These are phyloP conservation scores for Camellia granthamiana DNA, from an alignment of 148 eudicot genomes.

Conservation along the genomic window DNA sequence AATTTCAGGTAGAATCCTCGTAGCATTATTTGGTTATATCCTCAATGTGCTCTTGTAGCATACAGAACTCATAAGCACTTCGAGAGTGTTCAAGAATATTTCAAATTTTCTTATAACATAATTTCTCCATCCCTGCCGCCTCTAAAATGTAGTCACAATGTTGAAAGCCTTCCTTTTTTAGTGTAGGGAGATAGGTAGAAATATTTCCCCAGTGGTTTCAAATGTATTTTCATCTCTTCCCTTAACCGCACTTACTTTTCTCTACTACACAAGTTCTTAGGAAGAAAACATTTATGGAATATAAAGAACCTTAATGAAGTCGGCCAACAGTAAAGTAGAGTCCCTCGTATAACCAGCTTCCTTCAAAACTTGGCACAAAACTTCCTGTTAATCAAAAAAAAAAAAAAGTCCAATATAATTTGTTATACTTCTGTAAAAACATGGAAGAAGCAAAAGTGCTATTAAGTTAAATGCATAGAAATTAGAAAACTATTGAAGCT, in stretches of 20 bases:
- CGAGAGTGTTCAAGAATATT: too few species aligned
- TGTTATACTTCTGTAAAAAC: not conserved
- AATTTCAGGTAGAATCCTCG: not conserved
- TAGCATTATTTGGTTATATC: not conserved
- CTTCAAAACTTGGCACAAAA: conserved; percentile 57
- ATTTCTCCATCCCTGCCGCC: not conserved
- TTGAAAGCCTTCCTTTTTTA: not conserved
- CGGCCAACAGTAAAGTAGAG: conserved; percentile 61
- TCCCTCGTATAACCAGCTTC: conserved; percentile 83
- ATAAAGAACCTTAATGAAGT: conserved; percentile 69
- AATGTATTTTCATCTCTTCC: not conserved
- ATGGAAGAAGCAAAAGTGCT: not conserved
- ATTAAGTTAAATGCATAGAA: not conserved
- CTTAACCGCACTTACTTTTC: not conserved
- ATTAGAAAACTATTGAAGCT: not conserved
- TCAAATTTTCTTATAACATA: too few species aligned
- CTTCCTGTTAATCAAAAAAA: conserved; percentile 45
- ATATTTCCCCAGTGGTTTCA: not conserved
- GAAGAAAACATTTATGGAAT: not conserved
- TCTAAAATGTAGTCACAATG: not conserved
- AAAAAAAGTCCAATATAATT: conserved; percentile 1
- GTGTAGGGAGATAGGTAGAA: not conserved
- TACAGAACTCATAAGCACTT: not conserved
- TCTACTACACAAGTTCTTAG: not conserved
- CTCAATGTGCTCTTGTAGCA: not conserved